A percentile compares a stretch with the other conserved stretches of the same genome.
phyloP scores from a whole-genome alignment of 139 green algal species.

The Limnomonas spitsbergensis region DNA sequence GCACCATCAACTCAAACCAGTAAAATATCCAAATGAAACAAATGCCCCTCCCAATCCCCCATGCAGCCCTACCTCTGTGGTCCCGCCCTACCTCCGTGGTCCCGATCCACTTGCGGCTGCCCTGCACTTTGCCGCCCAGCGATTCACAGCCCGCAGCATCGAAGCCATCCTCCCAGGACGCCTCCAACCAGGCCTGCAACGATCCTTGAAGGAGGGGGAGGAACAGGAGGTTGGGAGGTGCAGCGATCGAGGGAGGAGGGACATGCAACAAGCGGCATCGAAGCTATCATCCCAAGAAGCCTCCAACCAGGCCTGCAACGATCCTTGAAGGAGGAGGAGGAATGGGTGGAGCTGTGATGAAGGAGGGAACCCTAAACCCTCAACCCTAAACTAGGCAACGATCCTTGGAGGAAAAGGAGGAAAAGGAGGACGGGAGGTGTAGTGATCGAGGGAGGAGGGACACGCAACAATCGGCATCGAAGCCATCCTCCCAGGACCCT shows the following conservation, averaged over 20 bases:
- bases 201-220: slow-evolving; percentile 30
- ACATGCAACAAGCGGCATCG: slow-evolving; percentile 52
- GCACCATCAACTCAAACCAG: too few species aligned
- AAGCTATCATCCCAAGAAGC: slow-evolving; percentile 45
- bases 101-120: slow-evolving; percentile 47
- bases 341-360: too few species aligned
- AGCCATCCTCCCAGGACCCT: slow-evolving; percentile 43
- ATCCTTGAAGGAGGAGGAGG: slow-evolving; percentile 25
- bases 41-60: neutral
- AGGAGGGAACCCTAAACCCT: too few species aligned
- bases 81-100: slow-evolving; percentile 79
- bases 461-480: slow-evolving; percentile 51
- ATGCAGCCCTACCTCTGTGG: too few species aligned
- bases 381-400: too few species aligned
- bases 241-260: too few species aligned
- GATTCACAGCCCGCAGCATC: slow-evolving; percentile 54
- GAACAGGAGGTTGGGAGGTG: too few species aligned
- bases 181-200: slow-evolving; percentile 68
- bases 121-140: slow-evolving; percentile 44
- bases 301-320: slow-evolving; percentile 69
- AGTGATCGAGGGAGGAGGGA: too few species aligned
- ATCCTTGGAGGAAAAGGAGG: too few species aligned
- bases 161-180: slow-evolving; percentile 46
- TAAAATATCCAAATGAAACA: too few species aligned
- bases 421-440: too few species aligned